Evolutionary conservation across 169 alveolate genomes (phyloP).

Genomic region (Eimeria zaria): DNA sequence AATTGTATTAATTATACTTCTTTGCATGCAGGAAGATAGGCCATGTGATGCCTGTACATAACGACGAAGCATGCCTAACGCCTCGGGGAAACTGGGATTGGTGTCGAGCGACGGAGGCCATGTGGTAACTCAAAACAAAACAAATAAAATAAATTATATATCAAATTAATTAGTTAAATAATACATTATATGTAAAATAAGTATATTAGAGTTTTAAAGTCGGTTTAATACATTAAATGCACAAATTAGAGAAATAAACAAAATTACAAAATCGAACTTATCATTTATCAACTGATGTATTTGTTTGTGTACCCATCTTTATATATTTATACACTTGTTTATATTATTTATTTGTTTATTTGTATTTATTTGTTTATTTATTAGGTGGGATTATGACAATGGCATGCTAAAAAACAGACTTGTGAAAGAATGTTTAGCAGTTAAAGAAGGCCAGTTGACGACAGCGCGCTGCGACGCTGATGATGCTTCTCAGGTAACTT

Average conservation of each 20-base stretch:
- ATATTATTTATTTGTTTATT: background rate
- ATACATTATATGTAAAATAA: no score
- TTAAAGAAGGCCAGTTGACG: background rate
- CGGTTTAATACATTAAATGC: no score
- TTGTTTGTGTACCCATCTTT: no score
- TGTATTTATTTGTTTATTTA: no score
- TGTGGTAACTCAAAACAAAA: slow-evolving; percentile 41
- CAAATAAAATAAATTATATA: background rate
- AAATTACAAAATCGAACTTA: no score
- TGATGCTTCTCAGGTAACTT: background rate
- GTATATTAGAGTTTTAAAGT: no score
- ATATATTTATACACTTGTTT: background rate
- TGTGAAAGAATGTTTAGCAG: slow-evolving; percentile 16
- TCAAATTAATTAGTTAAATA: no score
- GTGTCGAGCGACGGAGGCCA: slow-evolving; percentile 47
- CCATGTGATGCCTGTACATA: slow-evolving; percentile 87
- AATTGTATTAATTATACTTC: background rate
- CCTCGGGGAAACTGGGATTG: slow-evolving; percentile 66
- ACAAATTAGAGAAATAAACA: no score
- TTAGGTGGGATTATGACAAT: slow-evolving; percentile 48
- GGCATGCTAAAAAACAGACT: slow-evolving; percentile 15
- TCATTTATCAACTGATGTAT: no score
- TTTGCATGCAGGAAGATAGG: slow-evolving; percentile 64
- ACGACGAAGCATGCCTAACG: slow-evolving; percentile 88
- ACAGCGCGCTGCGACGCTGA: background rate